Percentiles rank a stretch among this genome's conserved stretches.
Evolutionary conservation across 2,329 filamentous ascomycete species (phyloP).

Genomic region (Dothiorella sarmentorum): DNA sequence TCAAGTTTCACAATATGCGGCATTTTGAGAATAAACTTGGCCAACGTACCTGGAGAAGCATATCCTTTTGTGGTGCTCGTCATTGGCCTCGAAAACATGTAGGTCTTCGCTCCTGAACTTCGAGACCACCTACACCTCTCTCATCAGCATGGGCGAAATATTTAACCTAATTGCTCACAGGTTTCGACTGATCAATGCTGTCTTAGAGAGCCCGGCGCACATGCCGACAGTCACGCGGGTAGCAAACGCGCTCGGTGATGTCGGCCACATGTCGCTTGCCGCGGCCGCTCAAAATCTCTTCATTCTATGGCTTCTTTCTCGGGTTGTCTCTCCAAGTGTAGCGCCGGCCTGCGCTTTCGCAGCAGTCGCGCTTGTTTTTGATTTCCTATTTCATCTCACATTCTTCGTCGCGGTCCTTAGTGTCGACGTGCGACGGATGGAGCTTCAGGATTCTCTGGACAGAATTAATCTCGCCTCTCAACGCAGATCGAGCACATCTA

Average conservation of each 20-base stretch:
- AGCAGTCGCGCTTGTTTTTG: constrained; percentile 69
- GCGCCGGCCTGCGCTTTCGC: constrained; percentile 74
- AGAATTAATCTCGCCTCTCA: constrained; percentile 31
- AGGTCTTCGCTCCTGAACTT: constrained; percentile 19
- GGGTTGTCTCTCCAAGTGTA: constrained; percentile 65
- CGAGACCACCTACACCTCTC: too few relatives aligned
- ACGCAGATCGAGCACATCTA: constrained; percentile 30
- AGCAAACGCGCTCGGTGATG: constrained; percentile 69
- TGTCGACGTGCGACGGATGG: constrained; percentile 72
- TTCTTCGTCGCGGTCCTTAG: constrained; percentile 78
- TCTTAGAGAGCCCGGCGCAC: constrained; percentile 67
- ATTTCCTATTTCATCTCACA: constrained; percentile 74
- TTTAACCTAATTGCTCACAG: constrained; percentile 26
- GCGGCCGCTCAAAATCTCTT: constrained; percentile 66
- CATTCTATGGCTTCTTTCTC: constrained; percentile 64
- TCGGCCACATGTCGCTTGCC: constrained; percentile 65
- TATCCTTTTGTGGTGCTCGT: constrained; percentile 75
- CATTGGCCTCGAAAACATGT: constrained; percentile 74
- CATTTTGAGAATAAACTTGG: constrained; percentile 70
- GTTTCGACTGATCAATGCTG: constrained; percentile 72
- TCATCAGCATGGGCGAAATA: background rate
- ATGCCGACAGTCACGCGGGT: constrained; percentile 67
- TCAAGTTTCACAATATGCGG: constrained; percentile 79
- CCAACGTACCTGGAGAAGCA: constrained; percentile 67
- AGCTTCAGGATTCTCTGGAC: constrained; percentile 68